Conservation (phyloP, 176 grass and related monocot species). For the Bolboschoenus planiculmis region DNA sequence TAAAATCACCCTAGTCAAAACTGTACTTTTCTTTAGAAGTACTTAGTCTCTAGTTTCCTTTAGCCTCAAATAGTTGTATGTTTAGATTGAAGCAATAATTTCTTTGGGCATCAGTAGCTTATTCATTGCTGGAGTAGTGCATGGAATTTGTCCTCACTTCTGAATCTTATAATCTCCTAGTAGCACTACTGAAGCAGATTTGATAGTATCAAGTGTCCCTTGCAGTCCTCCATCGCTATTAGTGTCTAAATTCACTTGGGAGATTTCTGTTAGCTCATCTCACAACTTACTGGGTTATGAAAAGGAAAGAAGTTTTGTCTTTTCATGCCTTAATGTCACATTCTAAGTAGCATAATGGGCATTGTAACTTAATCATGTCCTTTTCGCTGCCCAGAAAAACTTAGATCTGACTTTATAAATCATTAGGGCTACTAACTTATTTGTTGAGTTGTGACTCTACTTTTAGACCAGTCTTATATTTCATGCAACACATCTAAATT, state of each 20-base stretch:
- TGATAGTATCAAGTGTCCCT: background rate
- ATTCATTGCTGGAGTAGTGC: background rate
- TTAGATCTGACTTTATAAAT: too few relatives aligned
- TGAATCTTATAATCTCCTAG: background rate
- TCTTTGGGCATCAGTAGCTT: background rate
- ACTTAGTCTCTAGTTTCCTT: background rate
- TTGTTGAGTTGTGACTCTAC: background rate
- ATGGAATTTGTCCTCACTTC: background rate
- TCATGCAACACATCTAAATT: background rate
- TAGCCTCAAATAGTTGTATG: background rate
- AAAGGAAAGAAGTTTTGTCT: background rate
- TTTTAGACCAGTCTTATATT: background rate
- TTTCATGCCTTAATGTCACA: background rate
- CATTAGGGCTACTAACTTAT: background rate
- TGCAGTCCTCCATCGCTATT: background rate
- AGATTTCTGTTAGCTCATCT: background rate
- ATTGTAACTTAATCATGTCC: background rate
- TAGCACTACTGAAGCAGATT: background rate
- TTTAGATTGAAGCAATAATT: background rate
- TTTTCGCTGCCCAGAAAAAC: background rate
- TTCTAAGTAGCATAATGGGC: background rate
- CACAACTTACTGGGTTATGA: background rate
- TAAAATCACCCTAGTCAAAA: background rate
- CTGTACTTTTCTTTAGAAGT: background rate
- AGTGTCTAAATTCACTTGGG: background rate